phyloP scores from a whole-genome alignment of 768 basidiomycete species.

The Tylopilus sp. region DNA sequence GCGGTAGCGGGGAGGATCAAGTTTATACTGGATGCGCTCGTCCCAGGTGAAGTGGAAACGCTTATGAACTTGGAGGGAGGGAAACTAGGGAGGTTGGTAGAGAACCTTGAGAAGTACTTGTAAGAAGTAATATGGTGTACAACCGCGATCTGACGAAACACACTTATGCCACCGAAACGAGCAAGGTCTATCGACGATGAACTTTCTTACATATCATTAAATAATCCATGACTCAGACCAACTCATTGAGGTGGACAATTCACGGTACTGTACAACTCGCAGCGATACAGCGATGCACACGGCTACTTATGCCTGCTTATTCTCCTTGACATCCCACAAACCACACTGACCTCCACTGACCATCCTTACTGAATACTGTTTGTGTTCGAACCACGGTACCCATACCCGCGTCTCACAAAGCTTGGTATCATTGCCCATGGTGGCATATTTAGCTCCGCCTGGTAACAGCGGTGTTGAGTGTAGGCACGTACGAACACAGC shows the following conservation, averaged over 20 bases:
- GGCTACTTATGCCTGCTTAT: constrained; percentile 5
- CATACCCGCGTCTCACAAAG: constrained; percentile 19
- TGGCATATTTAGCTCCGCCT: constrained; percentile 12
- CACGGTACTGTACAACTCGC: no score
- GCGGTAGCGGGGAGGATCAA: constrained; percentile 15
- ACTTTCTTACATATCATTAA: no score
- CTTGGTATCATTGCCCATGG: background rate
- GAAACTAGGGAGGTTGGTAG: constrained; percentile 12
- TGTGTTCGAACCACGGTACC: constrained; percentile 22
- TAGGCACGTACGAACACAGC: background rate
- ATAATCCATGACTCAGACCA: no score
- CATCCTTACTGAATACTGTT: constrained; percentile 17
- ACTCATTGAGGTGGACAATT: no score
- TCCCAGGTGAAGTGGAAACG: constrained; percentile 5
- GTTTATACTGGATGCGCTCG: constrained; percentile 12
- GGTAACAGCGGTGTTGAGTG: background rate
- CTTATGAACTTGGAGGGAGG: constrained; percentile 10
- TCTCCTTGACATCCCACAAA: constrained; percentile 18
- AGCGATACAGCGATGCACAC: no score
- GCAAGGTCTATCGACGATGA: no score
- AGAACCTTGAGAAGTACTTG: constrained; percentile 17
- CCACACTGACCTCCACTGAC: background rate
- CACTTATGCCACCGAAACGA: no score
- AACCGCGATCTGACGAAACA: no score
- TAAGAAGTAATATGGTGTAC: no score